These are phyloP conservation scores for Flaveria bidentis DNA, from an alignment of 129 eudicot genomes.

Conservation along the genomic window DNA sequence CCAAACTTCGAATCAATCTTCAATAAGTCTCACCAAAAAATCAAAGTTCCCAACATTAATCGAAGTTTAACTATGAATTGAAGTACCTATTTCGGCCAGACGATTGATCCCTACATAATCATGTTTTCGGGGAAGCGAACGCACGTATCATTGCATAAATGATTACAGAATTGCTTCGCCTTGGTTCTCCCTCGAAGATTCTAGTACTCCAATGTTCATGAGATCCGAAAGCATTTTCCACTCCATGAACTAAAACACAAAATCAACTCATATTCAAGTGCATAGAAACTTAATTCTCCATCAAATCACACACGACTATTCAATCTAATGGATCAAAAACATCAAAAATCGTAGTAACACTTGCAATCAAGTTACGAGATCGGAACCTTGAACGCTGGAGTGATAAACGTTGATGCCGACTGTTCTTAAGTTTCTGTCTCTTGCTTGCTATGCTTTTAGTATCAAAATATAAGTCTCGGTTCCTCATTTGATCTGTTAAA, in stretches of 20 bases:
- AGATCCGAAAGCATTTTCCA: slow-evolving; percentile 89
- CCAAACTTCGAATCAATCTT: no score
- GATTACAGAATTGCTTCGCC: slow-evolving; percentile 74
- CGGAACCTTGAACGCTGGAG: slow-evolving; percentile 78
- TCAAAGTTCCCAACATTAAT: no score
- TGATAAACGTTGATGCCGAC: slow-evolving; percentile 68
- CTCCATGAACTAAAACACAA: slow-evolving; percentile 58
- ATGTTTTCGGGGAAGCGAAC: slow-evolving; percentile 62
- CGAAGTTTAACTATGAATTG: not conserved
- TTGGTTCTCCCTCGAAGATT: slow-evolving; percentile 78
- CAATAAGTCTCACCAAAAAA: no score
- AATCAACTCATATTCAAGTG: not conserved
- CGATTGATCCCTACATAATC: slow-evolving; percentile 86
- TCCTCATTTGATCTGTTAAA: no score
- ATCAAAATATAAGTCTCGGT: no score
- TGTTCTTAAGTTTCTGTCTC: no score
- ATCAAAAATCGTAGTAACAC: no score
- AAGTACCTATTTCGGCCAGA: slow-evolving; percentile 76
- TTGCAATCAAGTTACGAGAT: not conserved
- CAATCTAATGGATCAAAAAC: no score
- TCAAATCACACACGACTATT: no score
- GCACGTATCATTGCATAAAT: slow-evolving; percentile 83
- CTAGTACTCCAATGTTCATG: slow-evolving; percentile 80
- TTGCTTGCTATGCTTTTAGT: no score
- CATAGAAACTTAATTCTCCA: not conserved